Evolutionary conservation across 2,329 filamentous ascomycete genomes (phyloP).

Genomic region (Colletotrichum brevisporum): DNA sequence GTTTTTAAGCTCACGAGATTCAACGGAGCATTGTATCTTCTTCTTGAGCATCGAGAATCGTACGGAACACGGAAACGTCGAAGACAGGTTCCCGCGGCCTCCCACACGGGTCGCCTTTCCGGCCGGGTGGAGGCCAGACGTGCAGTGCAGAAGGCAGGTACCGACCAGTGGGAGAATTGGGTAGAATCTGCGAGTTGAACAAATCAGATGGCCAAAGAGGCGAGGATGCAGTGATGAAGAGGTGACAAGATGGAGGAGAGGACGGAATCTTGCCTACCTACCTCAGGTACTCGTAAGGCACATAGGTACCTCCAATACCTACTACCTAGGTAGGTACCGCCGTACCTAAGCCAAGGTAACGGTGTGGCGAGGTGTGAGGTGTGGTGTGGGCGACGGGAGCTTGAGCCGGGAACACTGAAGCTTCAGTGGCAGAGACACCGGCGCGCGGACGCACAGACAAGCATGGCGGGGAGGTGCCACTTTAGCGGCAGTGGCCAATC

Average conservation of each 20-base stretch:
- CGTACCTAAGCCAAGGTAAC: too few species aligned
- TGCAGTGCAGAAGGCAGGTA: conserved; percentile 33
- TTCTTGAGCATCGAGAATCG: too few species aligned
- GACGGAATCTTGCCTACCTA: neutral
- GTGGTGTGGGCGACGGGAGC: conserved; percentile 11
- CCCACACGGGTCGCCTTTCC: conserved; percentile 4
- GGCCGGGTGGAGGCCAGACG: conserved; percentile 4
- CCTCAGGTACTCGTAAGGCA: too few species aligned
- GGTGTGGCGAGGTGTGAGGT: too few species aligned
- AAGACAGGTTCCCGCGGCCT: neutral
- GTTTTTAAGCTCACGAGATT: too few species aligned
- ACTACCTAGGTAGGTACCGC: too few species aligned
- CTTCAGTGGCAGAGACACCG: conserved; percentile 15
- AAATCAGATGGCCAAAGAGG: conserved; percentile 3
- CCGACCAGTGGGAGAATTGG: conserved; percentile 17
- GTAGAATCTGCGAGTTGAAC: neutral
- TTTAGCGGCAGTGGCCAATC: conserved; percentile 42
- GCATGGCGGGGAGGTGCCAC: neutral
- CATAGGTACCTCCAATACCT: too few species aligned
- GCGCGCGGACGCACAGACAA: conserved; percentile 11
- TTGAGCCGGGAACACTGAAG: conserved; percentile 23
- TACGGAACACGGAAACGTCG: too few species aligned
- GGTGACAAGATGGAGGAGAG: neutral
- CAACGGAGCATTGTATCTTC: too few species aligned
- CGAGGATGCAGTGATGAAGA: neutral